phyloP scores from a whole-genome alignment of 805 yeast genomes.

The Starmerella scarabaei region DNA sequence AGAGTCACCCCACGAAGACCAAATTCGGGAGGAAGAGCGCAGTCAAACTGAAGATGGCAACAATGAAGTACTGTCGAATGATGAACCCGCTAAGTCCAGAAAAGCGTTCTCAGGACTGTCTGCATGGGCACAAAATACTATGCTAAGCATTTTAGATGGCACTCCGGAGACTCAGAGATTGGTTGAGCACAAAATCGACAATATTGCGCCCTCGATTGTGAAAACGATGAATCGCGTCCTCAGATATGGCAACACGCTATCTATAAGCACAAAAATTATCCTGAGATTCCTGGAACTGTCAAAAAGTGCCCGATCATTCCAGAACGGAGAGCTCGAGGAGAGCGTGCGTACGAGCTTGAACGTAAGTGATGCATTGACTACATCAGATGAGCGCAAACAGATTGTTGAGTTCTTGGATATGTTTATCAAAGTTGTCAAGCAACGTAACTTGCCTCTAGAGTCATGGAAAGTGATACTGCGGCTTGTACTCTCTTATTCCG shows the following conservation, averaged over 20 bases:
- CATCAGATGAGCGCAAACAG: conserved; percentile 1
- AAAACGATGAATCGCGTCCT: neutral
- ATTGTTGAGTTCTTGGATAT: conserved; percentile 2
- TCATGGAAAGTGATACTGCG: conserved; percentile 28
- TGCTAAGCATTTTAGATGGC: conserved; percentile 1
- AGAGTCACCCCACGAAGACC: conserved; percentile 12
- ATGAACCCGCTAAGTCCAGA: neutral
- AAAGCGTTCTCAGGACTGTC: conserved; percentile 8
- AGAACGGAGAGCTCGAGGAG: conserved; percentile 1
- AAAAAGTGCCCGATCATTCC: neutral
- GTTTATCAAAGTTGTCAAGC: conserved; percentile 22
- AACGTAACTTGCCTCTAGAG: conserved; percentile 26
- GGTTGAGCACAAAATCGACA: no score
- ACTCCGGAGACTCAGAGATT: no score
- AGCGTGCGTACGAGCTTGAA: conserved; percentile 11
- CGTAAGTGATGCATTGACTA: conserved; percentile 3
- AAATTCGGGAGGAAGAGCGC: conserved; percentile 2
- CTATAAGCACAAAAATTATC: conserved; percentile 3
- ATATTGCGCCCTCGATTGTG: neutral
- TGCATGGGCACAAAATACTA: conserved; percentile 6
- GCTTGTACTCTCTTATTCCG: conserved; percentile 44
- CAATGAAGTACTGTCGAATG: neutral
- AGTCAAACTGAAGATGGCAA: neutral
- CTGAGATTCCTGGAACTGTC: conserved; percentile 6
- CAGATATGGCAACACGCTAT: neutral